Evolutionary conservation across 495 filamentous ascomycete genomes (phyloP).

Genomic region (Penicillium diatomitis): DNA sequence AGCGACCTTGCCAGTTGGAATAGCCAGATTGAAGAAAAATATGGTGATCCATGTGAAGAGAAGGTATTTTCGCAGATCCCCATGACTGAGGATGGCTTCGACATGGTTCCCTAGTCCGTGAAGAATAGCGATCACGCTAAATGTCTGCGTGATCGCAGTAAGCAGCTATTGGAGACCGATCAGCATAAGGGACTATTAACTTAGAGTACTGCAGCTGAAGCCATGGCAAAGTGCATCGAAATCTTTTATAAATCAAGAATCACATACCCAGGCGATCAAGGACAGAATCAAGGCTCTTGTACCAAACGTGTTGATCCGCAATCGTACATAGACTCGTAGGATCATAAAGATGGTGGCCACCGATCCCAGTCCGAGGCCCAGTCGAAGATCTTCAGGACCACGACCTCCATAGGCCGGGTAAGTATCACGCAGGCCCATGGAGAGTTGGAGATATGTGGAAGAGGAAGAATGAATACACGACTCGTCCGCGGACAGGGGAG

Average conservation of each 20-base stretch:
- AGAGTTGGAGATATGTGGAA: neutral
- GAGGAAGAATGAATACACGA: neutral
- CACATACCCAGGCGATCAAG: constrained; percentile 18
- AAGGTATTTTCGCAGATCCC: constrained; percentile 14
- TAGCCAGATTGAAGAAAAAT: constrained; percentile 20
- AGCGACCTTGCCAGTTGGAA: constrained; percentile 19
- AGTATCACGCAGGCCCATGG: constrained; percentile 8
- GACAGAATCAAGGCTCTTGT: constrained; percentile 14
- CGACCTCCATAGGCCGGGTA: constrained; percentile 17
- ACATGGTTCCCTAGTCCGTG: constrained; percentile 20
- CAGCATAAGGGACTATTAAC: neutral
- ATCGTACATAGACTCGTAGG: constrained; percentile 16
- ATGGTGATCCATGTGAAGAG: constrained; percentile 21
- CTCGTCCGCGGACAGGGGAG: neutral
- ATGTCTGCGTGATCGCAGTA: constrained; percentile 14
- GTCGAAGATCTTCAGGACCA: constrained; percentile 13
- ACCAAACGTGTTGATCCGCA: constrained; percentile 18
- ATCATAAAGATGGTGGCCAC: constrained; percentile 19
- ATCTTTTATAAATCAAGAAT: neutral
- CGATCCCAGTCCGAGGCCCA: constrained; percentile 12
- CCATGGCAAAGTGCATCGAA: neutral
- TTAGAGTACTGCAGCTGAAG: no score
- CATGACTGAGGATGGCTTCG: constrained; percentile 2
- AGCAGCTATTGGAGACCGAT: constrained; percentile 2
- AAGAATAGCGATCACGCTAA: constrained; percentile 13